Evolutionary conservation across 1,284 basidiomycete species (phyloP).

Genomic region (Mycena sp.): DNA sequence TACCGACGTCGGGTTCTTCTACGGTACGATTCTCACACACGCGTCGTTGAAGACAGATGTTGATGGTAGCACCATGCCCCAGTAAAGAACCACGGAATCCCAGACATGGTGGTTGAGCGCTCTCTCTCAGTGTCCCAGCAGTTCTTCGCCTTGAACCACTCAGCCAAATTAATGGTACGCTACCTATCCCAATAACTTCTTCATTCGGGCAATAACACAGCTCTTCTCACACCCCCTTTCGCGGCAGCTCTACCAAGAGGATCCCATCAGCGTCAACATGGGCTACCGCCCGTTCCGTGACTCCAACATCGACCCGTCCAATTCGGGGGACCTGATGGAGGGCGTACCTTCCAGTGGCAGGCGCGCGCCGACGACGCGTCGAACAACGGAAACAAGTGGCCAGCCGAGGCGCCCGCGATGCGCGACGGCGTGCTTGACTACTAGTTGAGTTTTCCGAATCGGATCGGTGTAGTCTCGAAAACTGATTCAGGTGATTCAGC

Average conservation of each 20-base stretch:
- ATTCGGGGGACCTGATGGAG: not conserved
- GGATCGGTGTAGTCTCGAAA: not conserved
- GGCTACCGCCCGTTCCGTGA: not conserved
- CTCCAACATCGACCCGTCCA: not conserved
- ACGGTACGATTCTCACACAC: not conserved
- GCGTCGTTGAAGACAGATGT: not conserved
- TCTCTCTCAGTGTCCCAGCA: not conserved
- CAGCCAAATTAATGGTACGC: not conserved
- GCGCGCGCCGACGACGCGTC: not conserved
- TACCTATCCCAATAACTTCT: too few relatives aligned
- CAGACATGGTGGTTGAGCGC: not conserved
- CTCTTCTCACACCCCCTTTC: not conserved
- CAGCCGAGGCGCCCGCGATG: not conserved
- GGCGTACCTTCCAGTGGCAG: not conserved
- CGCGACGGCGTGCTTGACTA: not conserved
- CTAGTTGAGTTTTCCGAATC: not conserved
- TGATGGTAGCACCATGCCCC: not conserved
- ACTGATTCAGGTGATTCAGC: too few relatives aligned
- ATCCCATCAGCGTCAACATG: not conserved
- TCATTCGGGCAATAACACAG: too few relatives aligned
- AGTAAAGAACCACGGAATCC: constrained; percentile 4
- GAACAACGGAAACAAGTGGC: constrained; percentile 9
- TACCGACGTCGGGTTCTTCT: not conserved
- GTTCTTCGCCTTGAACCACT: not conserved
- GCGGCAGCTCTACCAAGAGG: constrained; percentile 1